phyloP scores from a whole-genome alignment of 2,329 filamentous ascomycete species.

The Thielaviopsis musarum region DNA sequence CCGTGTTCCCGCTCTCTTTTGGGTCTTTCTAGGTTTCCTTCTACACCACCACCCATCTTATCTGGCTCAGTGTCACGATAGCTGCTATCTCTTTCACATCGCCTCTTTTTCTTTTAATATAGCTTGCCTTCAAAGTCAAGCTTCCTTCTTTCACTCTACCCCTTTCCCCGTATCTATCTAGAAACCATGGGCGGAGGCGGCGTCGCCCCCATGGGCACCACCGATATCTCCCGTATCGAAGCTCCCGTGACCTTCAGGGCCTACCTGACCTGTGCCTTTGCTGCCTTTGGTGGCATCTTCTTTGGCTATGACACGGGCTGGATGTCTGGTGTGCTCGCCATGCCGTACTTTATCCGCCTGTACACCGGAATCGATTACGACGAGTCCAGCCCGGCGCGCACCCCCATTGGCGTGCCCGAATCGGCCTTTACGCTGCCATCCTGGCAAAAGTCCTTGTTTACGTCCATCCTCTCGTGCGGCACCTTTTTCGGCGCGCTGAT shows the following conservation, averaged over 20 bases:
- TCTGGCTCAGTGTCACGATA: neutral
- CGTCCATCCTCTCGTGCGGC: slow-evolving; percentile 59
- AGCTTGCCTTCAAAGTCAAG: neutral
- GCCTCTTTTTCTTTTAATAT: neutral
- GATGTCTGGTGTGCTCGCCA: slow-evolving; percentile 47
- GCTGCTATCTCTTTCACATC: neutral
- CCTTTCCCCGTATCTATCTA: neutral
- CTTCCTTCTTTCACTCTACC: neutral
- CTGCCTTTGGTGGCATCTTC: slow-evolving; percentile 57
- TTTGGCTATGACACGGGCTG: slow-evolving; percentile 68
- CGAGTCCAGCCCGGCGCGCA: slow-evolving; percentile 27
- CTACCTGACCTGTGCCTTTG: slow-evolving; percentile 53
- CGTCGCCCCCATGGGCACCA: slow-evolving; percentile 17
- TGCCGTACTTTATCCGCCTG: slow-evolving; percentile 30
- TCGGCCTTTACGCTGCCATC: slow-evolving; percentile 7
- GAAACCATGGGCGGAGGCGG: slow-evolving; percentile 9
- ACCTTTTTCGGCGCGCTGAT: slow-evolving; percentile 68
- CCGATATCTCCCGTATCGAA: slow-evolving; percentile 44
- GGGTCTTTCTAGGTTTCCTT: neutral
- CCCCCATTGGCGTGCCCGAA: slow-evolving; percentile 21
- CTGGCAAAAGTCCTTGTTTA: slow-evolving; percentile 39
- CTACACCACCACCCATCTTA: neutral
- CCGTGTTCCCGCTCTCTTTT: neutral
- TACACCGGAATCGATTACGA: slow-evolving; percentile 20
- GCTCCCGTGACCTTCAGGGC: slow-evolving; percentile 53